Conservation (phyloP, 768 basidiomycete species). For the Boletus insuetus region DNA sequence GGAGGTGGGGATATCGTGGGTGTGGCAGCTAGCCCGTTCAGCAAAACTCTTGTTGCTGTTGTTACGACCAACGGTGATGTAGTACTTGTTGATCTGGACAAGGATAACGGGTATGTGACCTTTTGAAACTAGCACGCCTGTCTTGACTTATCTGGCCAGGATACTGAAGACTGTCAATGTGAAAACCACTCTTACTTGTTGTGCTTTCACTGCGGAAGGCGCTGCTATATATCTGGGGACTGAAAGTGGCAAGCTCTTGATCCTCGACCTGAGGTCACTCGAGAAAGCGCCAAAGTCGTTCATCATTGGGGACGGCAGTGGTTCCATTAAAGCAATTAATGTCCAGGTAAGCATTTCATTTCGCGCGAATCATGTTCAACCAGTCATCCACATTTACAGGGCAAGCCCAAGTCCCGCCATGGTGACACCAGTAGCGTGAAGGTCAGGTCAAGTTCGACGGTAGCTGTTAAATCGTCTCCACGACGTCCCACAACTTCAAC, state of each 20-base stretch:
- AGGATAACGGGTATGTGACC: slow-evolving; percentile 60
- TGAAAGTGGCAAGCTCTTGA: slow-evolving; percentile 57
- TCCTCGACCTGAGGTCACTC: slow-evolving; percentile 61
- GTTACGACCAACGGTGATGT: slow-evolving; percentile 54
- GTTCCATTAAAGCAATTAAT: slow-evolving; percentile 49
- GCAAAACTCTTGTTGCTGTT: slow-evolving; percentile 65
- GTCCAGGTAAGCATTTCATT: slow-evolving; percentile 48
- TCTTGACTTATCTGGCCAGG: slow-evolving; percentile 33
- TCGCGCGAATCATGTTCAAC: neutral
- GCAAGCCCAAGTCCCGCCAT: slow-evolving; percentile 16
- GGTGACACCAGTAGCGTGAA: slow-evolving; percentile 3
- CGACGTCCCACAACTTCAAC: slow-evolving; percentile 1
- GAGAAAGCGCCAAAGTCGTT: slow-evolving; percentile 63
- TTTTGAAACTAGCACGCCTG: neutral
- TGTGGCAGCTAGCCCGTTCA: slow-evolving; percentile 69
- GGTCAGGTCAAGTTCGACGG: slow-evolving; percentile 6
- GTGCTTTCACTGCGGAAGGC: slow-evolving; percentile 68
- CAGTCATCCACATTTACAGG: slow-evolving; percentile 4
- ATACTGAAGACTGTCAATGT: slow-evolving; percentile 57
- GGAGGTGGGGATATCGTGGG: slow-evolving; percentile 53
- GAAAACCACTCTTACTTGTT: slow-evolving; percentile 53
- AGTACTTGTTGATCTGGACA: slow-evolving; percentile 66
- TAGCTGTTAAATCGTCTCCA: slow-evolving; percentile 9
- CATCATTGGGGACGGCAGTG: slow-evolving; percentile 45
- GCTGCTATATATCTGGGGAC: slow-evolving; percentile 66